Percentiles rank a stretch among this genome's conserved stretches.
These are phyloP conservation scores for Hortaea werneckii DNA, from an alignment of 2,329 filamentous ascomycete species.

Conservation along the genomic window DNA sequence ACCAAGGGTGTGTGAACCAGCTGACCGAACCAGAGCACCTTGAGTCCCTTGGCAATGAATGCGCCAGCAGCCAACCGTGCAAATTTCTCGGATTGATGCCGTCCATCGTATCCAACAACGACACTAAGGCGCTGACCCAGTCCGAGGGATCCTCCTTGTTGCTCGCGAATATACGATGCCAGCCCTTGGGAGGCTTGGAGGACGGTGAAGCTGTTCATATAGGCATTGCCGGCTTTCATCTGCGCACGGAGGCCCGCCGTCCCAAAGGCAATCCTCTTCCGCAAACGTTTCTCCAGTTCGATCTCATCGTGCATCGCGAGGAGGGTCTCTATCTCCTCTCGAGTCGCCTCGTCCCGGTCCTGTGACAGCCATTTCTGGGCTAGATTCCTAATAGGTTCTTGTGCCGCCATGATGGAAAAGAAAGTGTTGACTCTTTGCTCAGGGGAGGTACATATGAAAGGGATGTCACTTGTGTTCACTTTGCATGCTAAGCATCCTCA, in stretches of 20 bases:
- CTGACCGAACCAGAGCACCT: constrained; percentile 49
- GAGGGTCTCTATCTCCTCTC: constrained; percentile 44
- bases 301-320: constrained; percentile 32
- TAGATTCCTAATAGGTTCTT: constrained; percentile 20
- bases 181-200: constrained; percentile 53
- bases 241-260: constrained; percentile 53
- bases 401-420: not conserved
- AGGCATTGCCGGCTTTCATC: constrained; percentile 55
- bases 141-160: constrained; percentile 15
- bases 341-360: constrained; percentile 45
- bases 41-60: constrained; percentile 48
- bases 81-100: constrained; percentile 53
- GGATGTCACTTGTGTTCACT: not conserved
- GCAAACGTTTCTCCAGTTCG: constrained; percentile 45
- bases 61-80: constrained; percentile 50
- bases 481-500: no score
- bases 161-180: constrained; percentile 46
- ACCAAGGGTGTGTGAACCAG: constrained; percentile 51
- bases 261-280: constrained; percentile 50
- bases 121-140: constrained; percentile 36
- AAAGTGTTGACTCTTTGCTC: not conserved
- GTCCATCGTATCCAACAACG: constrained; percentile 53
- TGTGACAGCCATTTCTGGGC: constrained; percentile 49
- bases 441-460: not conserved
- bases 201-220: constrained; percentile 29